These are phyloP conservation scores for Zanthoxylum bungeanum DNA, from an alignment of 345 rosid species.

Conservation along the genomic window DNA sequence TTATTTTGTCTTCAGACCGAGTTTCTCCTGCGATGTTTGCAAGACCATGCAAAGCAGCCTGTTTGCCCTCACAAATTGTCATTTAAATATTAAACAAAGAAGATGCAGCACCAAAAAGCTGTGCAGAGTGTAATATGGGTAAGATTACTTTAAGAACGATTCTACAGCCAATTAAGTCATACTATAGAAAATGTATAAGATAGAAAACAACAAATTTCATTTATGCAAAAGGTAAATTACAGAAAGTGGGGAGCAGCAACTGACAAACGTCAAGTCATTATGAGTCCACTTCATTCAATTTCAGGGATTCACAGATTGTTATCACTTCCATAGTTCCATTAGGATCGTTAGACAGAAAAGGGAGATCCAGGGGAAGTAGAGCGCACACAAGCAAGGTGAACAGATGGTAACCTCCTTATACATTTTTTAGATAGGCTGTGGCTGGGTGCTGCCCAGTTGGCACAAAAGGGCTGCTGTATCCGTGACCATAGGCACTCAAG, in stretches of 20 bases:
- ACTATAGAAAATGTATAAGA: too few relatives aligned
- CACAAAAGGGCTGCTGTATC: too few relatives aligned
- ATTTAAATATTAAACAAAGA: background rate
- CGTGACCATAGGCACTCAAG: too few relatives aligned
- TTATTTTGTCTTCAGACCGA: constrained; percentile 42
- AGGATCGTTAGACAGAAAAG: background rate
- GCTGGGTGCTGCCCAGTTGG: too few relatives aligned
- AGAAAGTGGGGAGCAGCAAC: background rate
- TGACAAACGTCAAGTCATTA: background rate
- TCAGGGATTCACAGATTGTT: background rate
- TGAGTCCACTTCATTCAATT: background rate
- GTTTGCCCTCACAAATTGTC: constrained; percentile 25
- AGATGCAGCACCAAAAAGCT: background rate
- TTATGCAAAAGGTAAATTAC: background rate
- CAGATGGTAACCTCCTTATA: too few relatives aligned
- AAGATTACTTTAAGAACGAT: background rate
- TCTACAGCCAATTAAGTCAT: background rate
- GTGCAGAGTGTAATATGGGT: background rate
- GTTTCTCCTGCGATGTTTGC: constrained; percentile 75
- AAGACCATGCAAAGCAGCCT: constrained; percentile 87
- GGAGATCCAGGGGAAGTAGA: background rate
- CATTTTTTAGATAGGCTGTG: too few relatives aligned
- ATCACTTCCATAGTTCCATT: background rate
- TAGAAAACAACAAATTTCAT: background rate
- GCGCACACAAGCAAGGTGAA: too few relatives aligned